Base-by-base conservation (phyloP, 2,329 filamentous ascomycete genomes). In the Ciborinia camelliae region DNA sequence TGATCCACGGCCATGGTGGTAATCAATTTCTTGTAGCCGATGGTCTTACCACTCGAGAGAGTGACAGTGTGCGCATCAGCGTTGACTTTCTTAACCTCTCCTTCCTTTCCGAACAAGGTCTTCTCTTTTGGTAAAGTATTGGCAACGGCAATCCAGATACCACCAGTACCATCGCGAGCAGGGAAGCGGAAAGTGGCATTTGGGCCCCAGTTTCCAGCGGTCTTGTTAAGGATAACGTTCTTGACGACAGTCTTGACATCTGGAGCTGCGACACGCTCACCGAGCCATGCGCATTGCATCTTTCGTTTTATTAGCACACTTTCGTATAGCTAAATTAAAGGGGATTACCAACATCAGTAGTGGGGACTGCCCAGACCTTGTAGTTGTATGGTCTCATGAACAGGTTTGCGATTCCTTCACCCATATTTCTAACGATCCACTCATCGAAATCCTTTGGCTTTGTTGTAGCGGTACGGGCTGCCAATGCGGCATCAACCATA, bases 321-420 rank as follows among this genome's bases (percentile, higher is more conserved):
- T 32, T 26, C 15, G 35, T 15, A 35, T 20, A n/a, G 2, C 15
- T 39, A 14, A 41, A 14, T 41, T 4, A n/a, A 39, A 35, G n/a
- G 45, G 28, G 32, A 15, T 2, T 9, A 47, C 69, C 43, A 84
- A 96, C 92, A 88, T 96, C 96, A 72, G 90, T 97, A 64, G 94
- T 97, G 66, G 95, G 95, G 73, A 98, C 94, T 68, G 95, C 95
- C 95, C 95, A 99, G 77, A 99, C 95, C 83, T 99, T 99, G 88
- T 89, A 99, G 87, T 99, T 99, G 86, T 99, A 99, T 63, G 95
- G 95, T 74, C 95, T 86, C 95, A 99, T 99, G 86, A 99, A 99
- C 73, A 94, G 84, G 78, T 99, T 88, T 71, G 93, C 94, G 75
- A 99, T 85, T 73, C 94, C 94, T 73, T 86, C 82, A 74, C 95